These are phyloP conservation scores for Myrica gale DNA, from an alignment of 306 rosid species.

Conservation along the genomic window DNA sequence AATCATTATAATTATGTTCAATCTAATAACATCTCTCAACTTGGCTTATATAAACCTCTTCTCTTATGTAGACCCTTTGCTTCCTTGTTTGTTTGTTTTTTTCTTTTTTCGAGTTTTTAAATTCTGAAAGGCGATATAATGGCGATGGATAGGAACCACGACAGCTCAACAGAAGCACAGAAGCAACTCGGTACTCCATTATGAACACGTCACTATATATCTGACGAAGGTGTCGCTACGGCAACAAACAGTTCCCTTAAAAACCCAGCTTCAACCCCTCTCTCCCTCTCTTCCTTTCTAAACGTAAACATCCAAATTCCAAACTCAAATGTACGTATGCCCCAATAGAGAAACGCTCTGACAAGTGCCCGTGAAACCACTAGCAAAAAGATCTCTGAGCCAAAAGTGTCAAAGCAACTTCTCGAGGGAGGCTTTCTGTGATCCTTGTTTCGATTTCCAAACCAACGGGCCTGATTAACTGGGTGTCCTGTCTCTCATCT, in stretches of 20 bases:
- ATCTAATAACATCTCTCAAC: too few relatives aligned
- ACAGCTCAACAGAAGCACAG: constrained; percentile 1
- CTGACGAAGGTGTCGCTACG: constrained; percentile 17
- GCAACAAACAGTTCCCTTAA: constrained; percentile 10
- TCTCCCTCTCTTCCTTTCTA: background rate
- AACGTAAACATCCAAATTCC: background rate
- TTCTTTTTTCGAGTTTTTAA: too few relatives aligned
- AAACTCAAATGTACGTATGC: background rate
- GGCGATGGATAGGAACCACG: background rate
- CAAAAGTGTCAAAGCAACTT: background rate
- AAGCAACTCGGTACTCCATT: background rate
- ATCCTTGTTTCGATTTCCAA: constrained; percentile 1
- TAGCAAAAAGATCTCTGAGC: constrained; percentile 24
- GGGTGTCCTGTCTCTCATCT: background rate
- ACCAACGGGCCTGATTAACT: constrained; percentile 39
- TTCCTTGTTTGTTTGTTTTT: too few relatives aligned
- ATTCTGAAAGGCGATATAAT: background rate
- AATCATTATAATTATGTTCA: too few relatives aligned
- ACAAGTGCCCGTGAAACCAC: constrained; percentile 47
- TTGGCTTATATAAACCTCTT: too few relatives aligned
- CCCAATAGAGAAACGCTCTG: constrained; percentile 13
- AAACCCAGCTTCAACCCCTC: background rate
- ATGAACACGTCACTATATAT: constrained; percentile 23
- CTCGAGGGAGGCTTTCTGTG: background rate
- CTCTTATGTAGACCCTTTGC: too few relatives aligned